Evolutionary conservation across 1,284 basidiomycete species (phyloP).

Genomic region (Prillingera fragicola): DNA sequence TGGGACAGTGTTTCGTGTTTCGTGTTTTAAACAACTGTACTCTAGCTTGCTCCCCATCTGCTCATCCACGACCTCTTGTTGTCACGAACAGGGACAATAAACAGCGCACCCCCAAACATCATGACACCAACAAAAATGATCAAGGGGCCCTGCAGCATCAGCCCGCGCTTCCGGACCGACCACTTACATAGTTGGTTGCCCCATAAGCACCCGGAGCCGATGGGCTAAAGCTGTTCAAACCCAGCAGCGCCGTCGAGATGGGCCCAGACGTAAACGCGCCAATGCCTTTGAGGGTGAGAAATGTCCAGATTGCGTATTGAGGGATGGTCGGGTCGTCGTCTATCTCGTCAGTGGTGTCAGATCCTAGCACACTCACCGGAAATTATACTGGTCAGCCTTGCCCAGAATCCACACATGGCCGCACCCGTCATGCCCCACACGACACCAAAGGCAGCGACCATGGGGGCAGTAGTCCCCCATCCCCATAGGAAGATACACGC

Average conservation of each 20-base stretch:
- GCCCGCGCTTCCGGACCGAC: no score
- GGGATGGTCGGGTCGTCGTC: conserved; percentile 40
- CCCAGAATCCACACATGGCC: conserved; percentile 30
- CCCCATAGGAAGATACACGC: conserved; percentile 46
- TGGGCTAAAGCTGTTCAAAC: conserved; percentile 7
- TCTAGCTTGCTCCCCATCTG: no score
- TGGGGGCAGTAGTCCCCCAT: conserved; percentile 29
- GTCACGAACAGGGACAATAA: no score
- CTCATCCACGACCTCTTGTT: no score
- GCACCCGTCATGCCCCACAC: conserved; percentile 30
- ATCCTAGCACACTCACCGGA: conserved; percentile 17
- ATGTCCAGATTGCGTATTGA: conserved; percentile 34
- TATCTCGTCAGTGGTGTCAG: no score
- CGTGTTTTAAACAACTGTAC: no score
- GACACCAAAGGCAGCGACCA: conserved; percentile 29
- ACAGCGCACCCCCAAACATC: no score
- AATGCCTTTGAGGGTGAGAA: conserved; percentile 39
- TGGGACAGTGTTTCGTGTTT: no score
- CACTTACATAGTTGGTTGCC: conserved; percentile 20
- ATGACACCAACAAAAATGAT: no score
- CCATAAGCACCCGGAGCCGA: conserved; percentile 29
- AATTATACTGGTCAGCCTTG: conserved; percentile 25
- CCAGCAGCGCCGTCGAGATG: conserved; percentile 27
- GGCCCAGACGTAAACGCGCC: conserved; percentile 33
- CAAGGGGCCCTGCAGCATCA: no score